Conservation (phyloP, 345 rosid species). For the Triadica sebifera region DNA sequence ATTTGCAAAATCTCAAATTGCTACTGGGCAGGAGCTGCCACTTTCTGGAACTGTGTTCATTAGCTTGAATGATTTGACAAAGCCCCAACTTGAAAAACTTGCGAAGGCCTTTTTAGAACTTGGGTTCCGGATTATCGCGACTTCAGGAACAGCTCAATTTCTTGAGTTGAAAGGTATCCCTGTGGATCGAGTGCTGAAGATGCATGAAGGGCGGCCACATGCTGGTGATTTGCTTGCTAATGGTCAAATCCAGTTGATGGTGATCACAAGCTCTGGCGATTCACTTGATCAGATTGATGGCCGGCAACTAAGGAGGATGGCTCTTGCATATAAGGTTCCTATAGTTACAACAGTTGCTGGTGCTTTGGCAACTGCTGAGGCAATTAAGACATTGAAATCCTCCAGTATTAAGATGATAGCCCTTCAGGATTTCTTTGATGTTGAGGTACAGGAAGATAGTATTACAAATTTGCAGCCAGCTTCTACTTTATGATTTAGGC, state of each 20-base stretch:
- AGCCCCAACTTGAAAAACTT: slow-evolving; percentile 71
- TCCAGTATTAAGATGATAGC: slow-evolving; percentile 62
- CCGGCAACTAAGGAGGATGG: slow-evolving; percentile 81
- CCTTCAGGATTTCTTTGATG: slow-evolving; percentile 81
- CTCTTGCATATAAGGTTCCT: slow-evolving; percentile 89
- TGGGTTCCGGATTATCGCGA: slow-evolving; percentile 70
- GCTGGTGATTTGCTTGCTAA: slow-evolving; percentile 95
- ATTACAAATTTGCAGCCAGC: slow-evolving; percentile 43
- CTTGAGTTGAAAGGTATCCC: slow-evolving; percentile 72
- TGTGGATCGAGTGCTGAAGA: slow-evolving; percentile 73
- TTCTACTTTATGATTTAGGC: slow-evolving; percentile 34
- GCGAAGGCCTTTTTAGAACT: slow-evolving; percentile 70
- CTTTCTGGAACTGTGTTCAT: slow-evolving; percentile 83
- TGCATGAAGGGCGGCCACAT: slow-evolving; percentile 95
- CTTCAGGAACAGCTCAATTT: slow-evolving; percentile 91
- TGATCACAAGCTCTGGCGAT: slow-evolving; percentile 89
- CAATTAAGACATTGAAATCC: slow-evolving; percentile 72
- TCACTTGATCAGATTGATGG: slow-evolving; percentile 86
- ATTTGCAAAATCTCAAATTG: slow-evolving; percentile 89
- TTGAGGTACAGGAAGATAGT: slow-evolving; percentile 25
- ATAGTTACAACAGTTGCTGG: slow-evolving; percentile 89
- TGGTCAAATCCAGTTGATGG: slow-evolving; percentile 86
- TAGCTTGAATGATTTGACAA: slow-evolving; percentile 87
- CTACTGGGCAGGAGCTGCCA: slow-evolving; percentile 92
- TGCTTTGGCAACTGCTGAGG: slow-evolving; percentile 84